Conservation (phyloP, 2,329 filamentous ascomycete species). For the Alternaria solani region DNA sequence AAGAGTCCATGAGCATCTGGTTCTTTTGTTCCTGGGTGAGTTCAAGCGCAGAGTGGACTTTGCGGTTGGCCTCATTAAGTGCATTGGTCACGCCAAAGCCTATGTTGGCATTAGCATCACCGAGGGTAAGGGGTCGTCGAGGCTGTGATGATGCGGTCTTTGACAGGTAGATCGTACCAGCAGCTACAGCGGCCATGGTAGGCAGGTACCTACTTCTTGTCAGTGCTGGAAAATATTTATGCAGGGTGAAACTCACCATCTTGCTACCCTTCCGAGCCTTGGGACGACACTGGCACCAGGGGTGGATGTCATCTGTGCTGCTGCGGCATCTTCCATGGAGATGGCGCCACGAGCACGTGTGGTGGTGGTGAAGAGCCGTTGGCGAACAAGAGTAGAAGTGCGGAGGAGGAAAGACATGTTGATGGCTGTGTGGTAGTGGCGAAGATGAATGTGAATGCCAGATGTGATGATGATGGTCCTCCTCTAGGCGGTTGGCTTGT, state of each 20-base stretch:
- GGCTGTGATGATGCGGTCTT: conserved; percentile 23
- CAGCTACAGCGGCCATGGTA: conserved; percentile 45
- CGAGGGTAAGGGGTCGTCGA: conserved; percentile 40
- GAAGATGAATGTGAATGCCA: conserved; percentile 1
- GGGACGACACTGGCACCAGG: conserved; percentile 32
- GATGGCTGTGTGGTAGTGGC: conserved; percentile 15
- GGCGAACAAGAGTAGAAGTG: conserved; percentile 32
- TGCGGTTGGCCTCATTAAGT: conserved; percentile 43
- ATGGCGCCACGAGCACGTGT: conserved; percentile 36
- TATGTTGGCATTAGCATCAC: conserved; percentile 44
- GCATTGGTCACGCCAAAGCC: conserved; percentile 44
- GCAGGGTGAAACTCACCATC: conserved; percentile 34
- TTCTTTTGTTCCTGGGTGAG: conserved; percentile 44
- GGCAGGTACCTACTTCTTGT: conserved; percentile 40
- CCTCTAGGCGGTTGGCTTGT: conserved; percentile 7
- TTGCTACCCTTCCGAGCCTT: conserved; percentile 43
- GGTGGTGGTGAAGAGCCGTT: conserved; percentile 43
- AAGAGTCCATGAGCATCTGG: conserved; percentile 41
- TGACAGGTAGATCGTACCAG: conserved; percentile 43
- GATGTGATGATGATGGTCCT: conserved; percentile 7
- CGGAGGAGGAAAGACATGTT: conserved; percentile 43
- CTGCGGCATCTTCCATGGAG: conserved; percentile 32
- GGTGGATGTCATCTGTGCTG: conserved; percentile 35
- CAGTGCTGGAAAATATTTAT: conserved; percentile 1
- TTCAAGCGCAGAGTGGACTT: conserved; percentile 30